phyloP scores from a whole-genome alignment of 768 basidiomycete species.

The Pisolithus tinctorius region DNA sequence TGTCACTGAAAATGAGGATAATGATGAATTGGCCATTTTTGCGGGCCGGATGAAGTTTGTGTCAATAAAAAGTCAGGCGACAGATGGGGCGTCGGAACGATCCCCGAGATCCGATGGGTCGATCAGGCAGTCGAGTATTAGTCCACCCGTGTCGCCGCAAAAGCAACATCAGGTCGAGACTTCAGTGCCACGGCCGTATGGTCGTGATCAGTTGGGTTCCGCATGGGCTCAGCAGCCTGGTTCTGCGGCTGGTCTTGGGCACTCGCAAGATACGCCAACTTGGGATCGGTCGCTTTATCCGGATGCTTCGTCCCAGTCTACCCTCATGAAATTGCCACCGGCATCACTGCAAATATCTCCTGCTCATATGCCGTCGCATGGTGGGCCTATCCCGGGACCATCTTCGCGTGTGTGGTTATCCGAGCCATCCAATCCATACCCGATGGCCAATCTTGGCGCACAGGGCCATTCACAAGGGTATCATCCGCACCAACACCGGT shows the following conservation, averaged over 20 bases:
- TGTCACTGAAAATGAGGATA: slow-evolving; percentile 45
- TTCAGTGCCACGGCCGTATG: background rate
- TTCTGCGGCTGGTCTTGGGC: background rate
- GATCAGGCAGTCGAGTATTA: background rate
- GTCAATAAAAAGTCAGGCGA: slow-evolving; percentile 35
- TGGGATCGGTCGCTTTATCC: background rate
- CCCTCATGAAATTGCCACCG: background rate
- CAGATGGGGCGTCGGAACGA: slow-evolving; percentile 3
- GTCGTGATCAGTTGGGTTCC: background rate
- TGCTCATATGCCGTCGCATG: background rate
- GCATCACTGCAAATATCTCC: background rate
- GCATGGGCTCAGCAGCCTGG: background rate
- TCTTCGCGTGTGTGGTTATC: background rate
- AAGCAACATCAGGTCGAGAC: background rate
- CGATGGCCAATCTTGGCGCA: background rate
- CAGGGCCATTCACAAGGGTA: background rate
- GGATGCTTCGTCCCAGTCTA: background rate
- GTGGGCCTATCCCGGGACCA: background rate
- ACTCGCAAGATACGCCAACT: background rate
- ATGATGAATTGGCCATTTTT: slow-evolving; percentile 63
- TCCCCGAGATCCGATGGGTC: slow-evolving; percentile 1
- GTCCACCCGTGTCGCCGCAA: background rate
- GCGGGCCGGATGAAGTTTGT: slow-evolving; percentile 62
- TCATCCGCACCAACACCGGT: background rate
- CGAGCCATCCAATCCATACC: background rate